Base-by-base conservation (phyloP, 805 yeast species). In the Candida nemodendra region DNA sequence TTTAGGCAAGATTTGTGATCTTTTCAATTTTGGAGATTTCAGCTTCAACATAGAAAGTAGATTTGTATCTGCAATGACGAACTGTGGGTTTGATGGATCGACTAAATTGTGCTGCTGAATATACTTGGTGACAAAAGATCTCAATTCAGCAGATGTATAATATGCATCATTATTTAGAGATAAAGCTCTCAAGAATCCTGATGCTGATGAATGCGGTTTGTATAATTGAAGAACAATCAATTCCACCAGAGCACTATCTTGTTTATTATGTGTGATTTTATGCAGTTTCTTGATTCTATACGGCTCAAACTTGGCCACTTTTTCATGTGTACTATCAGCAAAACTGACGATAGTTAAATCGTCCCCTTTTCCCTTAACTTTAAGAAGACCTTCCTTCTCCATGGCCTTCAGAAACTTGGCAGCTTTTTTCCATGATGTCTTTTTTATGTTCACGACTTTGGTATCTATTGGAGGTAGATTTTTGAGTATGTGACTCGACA, bases 361-460 rank as follows among this genome's bases (percentile, higher is more conserved):
- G 41, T 90, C 96, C 26, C 81, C 93, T 53, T 87, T 85, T 6
- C 95, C 97, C 49, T 89, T 87, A 18, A 81, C 58, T 39, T 78
- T 79, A 16, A 93, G 44, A 38, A 81, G 75, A 1, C 78, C 78
- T 30, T 72, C 70, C 57, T 88, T 91, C 48, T 86, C 96, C 81
- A 90, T 87, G 5, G 84, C 80, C 55, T 88, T 91, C 38, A 91
- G 64, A 53, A 82, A 88, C 58, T 89, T 90, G 11, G 89, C 74
- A 4, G 91, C 78, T 55, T 91, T 91, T 60, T 85, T 89, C 95
- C 95, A 91, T 3, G 89, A 76, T 0, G 96, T 80, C 54, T 79
- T 83, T 60, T 89, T 90, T 41, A 84, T 73, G 48, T 75, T 80
- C 27, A 81, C 74, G 34, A 63, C 61, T 18, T 64, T 58, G 4